Base-by-base conservation (phyloP, 257 asterid species). In the Gynochthodes officinalis region DNA sequence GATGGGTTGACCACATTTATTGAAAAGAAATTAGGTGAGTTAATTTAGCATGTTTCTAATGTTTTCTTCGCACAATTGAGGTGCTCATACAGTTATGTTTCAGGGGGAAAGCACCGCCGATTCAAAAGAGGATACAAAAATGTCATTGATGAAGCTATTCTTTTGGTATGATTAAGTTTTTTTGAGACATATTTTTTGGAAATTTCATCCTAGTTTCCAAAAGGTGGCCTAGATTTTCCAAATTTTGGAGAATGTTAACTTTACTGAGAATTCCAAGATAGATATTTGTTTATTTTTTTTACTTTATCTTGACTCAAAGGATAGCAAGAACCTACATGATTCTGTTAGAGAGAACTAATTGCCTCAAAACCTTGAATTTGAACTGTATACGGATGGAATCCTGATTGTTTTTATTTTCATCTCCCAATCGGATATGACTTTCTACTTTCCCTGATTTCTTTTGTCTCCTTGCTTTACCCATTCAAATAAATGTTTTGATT, bases 81-180 rank as follows among this genome's bases (percentile, higher is more conserved):
- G 53, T 70, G 55, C 75, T 83, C 46, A 81, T 42, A 23, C 62
- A 43, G 43, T 69, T 76, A 33, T 79, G 68, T 49, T 44, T 25
- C 89, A 95, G 99, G 99, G 73, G 99, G 98, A 75, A 95, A 76
- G 67, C 99, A 92, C 82, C 99, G 84, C 49, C 87, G 99, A 62
- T 95, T 92, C 89, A 92, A 89, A 87, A 90, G 99, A 85, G 99
- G 99, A 78, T 95, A 95, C 95, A 95, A 92, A 82, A 95, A 95
- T 87, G 99, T 95, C 81, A 92, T 95, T 73, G 98, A 95, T 75
- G 99, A 95, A 87, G 99, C 99, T 77, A 83, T 87, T 78, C 96
- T 94, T 64, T 72, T 95, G 97, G 99, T 95, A 86, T 82, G 82
- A 53, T 71, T 25, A 52, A 44, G 43, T 1, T 37, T 35, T 39